Conservation (phyloP, 2,329 filamentous ascomycete species). For the Colletotrichum lindemuthianum region DNA sequence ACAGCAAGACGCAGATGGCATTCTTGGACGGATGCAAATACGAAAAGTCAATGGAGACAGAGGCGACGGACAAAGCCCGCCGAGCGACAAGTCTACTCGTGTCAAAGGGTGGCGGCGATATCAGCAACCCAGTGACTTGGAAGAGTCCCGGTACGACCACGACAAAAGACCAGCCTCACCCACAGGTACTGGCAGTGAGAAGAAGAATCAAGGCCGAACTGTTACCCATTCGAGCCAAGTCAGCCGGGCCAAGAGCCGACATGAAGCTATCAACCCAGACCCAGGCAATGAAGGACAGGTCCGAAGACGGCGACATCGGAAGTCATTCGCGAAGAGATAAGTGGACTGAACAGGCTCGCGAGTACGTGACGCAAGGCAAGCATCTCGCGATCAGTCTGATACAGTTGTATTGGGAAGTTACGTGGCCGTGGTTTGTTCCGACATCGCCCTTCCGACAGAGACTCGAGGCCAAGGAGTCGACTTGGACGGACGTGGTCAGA, state of each 20-base stretch:
- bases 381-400: slow-evolving; percentile 16
- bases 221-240: neutral
- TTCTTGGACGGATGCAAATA: neutral
- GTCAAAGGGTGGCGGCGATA: no score
- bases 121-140: neutral
- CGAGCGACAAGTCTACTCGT: no score
- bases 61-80: neutral
- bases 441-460: slow-evolving; percentile 27
- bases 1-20: neutral
- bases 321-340: slow-evolving; percentile 28
- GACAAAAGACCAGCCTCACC: no score
- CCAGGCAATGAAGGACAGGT: neutral
- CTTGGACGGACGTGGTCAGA: slow-evolving; percentile 18
- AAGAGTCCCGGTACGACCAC: neutral
- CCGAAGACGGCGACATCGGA: slow-evolving; percentile 35
- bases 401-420: slow-evolving; percentile 16
- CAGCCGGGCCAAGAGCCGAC: neutral
- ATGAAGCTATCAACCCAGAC: no score
- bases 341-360: slow-evolving; percentile 4
- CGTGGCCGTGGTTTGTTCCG: slow-evolving; percentile 32
- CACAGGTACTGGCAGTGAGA: no score
- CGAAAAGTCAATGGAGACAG: neutral
- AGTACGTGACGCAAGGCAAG: slow-evolving; percentile 21
- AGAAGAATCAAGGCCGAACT: no score
- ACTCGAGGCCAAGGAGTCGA: slow-evolving; percentile 25